These are phyloP conservation scores for Saksenaea vasiformis DNA, from an alignment of 371 early-diverging fungal species.

Conservation along the genomic window DNA sequence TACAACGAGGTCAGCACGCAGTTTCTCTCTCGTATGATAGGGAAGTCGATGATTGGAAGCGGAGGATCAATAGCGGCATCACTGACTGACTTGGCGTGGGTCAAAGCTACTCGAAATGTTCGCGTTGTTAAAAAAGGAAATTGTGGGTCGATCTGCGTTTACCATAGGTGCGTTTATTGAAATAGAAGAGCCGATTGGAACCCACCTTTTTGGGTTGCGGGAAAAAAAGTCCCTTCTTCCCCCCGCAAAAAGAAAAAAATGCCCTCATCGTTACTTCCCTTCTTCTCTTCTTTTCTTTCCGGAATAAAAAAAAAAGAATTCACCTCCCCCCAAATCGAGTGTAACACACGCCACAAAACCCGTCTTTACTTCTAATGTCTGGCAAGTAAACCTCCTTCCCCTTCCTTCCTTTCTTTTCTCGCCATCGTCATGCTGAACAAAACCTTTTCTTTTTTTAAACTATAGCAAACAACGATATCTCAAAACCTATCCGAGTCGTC, in stretches of 20 bases:
- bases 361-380: neutral
- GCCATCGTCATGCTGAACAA: constrained; percentile 2
- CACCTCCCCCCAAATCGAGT: neutral
- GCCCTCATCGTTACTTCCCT: neutral
- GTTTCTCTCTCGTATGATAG: too few species aligned
- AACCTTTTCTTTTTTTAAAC: neutral
- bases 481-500: constrained; percentile 6
- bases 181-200: neutral
- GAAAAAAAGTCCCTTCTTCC: neutral
- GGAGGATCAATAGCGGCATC: too few species aligned
- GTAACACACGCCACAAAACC: neutral
- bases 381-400: neutral
- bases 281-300: neutral
- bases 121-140: neutral
- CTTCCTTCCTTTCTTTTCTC: neutral
- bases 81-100: too few species aligned
- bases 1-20: too few species aligned
- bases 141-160: neutral
- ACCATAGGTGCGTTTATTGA: neutral
- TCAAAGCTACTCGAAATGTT: too few species aligned
- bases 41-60: too few species aligned
- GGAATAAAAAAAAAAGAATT: neutral
- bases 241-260: neutral
- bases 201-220: neutral
- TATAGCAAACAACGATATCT: neutral